Evolutionary conservation across 2,329 filamentous ascomycete species (phyloP), one percentile per base, ranked within the genome.

Genomic region (Venturia nashicola): DNA sequence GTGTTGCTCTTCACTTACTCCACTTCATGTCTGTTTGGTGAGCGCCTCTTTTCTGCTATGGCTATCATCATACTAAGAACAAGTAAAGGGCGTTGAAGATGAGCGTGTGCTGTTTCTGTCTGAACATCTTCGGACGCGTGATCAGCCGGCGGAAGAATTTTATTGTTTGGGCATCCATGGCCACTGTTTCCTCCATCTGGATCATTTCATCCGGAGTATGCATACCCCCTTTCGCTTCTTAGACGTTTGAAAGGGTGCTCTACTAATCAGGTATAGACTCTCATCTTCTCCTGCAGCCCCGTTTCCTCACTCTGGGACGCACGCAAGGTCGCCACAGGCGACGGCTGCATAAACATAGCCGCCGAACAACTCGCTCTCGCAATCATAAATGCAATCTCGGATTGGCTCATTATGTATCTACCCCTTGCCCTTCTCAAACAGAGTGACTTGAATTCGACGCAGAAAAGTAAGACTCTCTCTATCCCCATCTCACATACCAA

Each of bases 201-300:
- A 39, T 34, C 16, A 44, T 60, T n/a, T 42, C 59, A 23, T 60
- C 32, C 42, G 59, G 59, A 39, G 59, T 60, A 39, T 7, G 59
- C n/a, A 27, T 14, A 60, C 9, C 1, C 12, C n/a, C 46, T 44
- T 34, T 3, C 14, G 7, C n/a, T 39, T 18, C 5, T 14, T 18
- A n/a, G 20, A 5, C 39, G 4, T 8, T 14, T 43, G 3, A 2
- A 39, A 20, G 5, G 16, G 16, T 18, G 5, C 1, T 42, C n/a
- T 27, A 60, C 59, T 60, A 16, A 60, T 14, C 14, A 12, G 8
- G 16, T 12, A n/a, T 14, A 60, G 59, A 60, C 59, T 5, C n/a
- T 44, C n/a, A 34, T 60, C 39, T 60, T 60, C 27, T 42, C 59
- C 39, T 60, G 59, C n/a, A 60, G 42, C 39, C 59, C 59, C 5